A percentile compares a stretch with the other conserved stretches of the same genome.
phyloP scores from a whole-genome alignment of 495 filamentous ascomycete genomes.

The Emericellopsis terricola region DNA sequence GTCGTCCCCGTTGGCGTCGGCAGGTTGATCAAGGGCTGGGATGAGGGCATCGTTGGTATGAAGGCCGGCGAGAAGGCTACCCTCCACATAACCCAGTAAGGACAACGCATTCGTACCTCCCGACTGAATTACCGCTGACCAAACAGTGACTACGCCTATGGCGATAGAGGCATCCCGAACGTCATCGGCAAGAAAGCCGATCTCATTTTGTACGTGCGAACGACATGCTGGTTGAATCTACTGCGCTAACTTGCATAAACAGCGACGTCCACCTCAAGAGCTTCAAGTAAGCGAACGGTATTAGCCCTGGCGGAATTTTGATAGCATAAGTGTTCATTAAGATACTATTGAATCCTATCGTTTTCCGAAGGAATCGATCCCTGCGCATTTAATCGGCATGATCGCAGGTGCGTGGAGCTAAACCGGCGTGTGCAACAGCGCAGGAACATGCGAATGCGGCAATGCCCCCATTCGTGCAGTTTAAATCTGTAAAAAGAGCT shows the following conservation, averaged over 20 bases:
- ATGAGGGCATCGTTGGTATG: slow-evolving; percentile 69
- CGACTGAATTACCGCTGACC: neutral
- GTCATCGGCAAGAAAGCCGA: slow-evolving; percentile 38
- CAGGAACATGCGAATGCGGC: too few species aligned
- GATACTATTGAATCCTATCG: too few species aligned
- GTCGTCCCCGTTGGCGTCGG: slow-evolving; percentile 52
- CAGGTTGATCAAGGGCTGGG: slow-evolving; percentile 79
- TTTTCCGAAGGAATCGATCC: too few species aligned
- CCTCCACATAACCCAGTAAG: slow-evolving; percentile 59
- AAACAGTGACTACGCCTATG: slow-evolving; percentile 61
- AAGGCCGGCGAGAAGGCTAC: slow-evolving; percentile 64
- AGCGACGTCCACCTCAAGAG: slow-evolving; percentile 35
- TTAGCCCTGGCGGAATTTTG: too few species aligned
- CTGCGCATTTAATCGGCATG: too few species aligned
- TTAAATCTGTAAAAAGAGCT: too few species aligned
- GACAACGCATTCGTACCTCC: neutral
- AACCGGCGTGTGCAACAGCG: too few species aligned
- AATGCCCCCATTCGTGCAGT: too few species aligned
- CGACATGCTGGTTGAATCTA: neutral
- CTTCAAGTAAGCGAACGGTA: neutral
- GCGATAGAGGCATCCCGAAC: slow-evolving; percentile 45
- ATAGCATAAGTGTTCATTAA: too few species aligned
- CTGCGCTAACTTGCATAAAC: slow-evolving; percentile 4
- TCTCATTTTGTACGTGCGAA: slow-evolving; percentile 33
- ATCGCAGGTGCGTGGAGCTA: too few species aligned